These are phyloP conservation scores for Tephrocybe sp. DNA, from an alignment of 768 basidiomycete genomes.

Conservation along the genomic window DNA sequence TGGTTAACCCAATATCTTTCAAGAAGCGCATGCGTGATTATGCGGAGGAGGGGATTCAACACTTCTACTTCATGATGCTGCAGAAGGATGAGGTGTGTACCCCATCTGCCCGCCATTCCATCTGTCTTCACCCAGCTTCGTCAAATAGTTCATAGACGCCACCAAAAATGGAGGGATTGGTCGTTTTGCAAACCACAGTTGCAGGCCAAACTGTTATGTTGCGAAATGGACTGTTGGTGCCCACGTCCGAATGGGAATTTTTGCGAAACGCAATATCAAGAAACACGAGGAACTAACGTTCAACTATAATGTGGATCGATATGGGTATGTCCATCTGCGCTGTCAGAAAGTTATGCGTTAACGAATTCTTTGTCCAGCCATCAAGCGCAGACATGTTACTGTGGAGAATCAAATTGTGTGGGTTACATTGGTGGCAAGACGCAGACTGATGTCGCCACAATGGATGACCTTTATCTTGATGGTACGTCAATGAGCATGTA, in stretches of 20 bases:
- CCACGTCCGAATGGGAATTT: conserved; percentile 95
- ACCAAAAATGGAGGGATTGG: conserved; percentile 96
- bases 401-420: conserved; percentile 92
- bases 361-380: conserved; percentile 50
- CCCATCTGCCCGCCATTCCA: neutral
- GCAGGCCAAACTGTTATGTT: conserved; percentile 95
- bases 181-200: conserved; percentile 97
- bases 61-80: conserved; percentile 99
- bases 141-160: conserved; percentile 86
- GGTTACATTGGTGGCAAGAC: conserved; percentile 98
- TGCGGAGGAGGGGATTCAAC: conserved; percentile 86
- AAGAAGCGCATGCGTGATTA: conserved; percentile 94
- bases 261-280: conserved; percentile 77
- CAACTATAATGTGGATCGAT: conserved; percentile 99
- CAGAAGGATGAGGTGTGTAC: conserved; percentile 89
- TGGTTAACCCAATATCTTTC: conserved; percentile 84
- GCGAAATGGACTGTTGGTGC: conserved; percentile 95
- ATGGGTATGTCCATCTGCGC: conserved; percentile 65
- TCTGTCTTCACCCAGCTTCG: neutral
- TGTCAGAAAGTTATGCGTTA: neutral
- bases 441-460: conserved; percentile 90
- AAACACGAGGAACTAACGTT: conserved; percentile 92
- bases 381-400: conserved; percentile 92
- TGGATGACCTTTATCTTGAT: conserved; percentile 94
- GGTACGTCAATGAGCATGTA: too few relatives aligned